These are phyloP conservation scores for Globisporangium polare DNA, from an alignment of 352 stramenopile genomes.

Conservation along the genomic window DNA sequence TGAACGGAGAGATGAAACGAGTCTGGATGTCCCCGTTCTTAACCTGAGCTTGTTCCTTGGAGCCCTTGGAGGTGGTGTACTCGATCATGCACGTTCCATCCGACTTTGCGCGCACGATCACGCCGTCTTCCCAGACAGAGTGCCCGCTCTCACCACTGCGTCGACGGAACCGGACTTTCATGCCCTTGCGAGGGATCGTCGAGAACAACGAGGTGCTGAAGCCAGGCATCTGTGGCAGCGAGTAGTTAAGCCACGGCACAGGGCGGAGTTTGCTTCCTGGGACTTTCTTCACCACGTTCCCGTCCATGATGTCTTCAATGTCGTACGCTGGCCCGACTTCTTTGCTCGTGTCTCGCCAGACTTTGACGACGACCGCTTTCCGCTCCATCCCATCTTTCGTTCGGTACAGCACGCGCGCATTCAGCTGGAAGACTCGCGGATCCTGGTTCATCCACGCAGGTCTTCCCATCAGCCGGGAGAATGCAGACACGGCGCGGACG, in stretches of 20 bases:
- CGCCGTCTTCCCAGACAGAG: constrained; percentile 34
- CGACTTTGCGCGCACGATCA: constrained; percentile 45
- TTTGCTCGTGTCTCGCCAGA: constrained; percentile 24
- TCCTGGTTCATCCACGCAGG: constrained; percentile 12
- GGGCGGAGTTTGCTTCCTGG: constrained; percentile 34
- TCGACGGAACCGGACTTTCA: constrained; percentile 49
- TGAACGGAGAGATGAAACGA: constrained; percentile 32
- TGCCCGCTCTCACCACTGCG: constrained; percentile 21
- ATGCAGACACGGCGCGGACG: constrained; percentile 26
- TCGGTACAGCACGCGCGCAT: constrained; percentile 52
- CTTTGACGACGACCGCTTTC: constrained; percentile 54
- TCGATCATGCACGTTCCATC: constrained; percentile 46
- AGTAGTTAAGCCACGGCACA: constrained; percentile 50
- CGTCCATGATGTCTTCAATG: constrained; percentile 50
- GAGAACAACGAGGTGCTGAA: constrained; percentile 19
- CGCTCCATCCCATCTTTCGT: constrained; percentile 41
- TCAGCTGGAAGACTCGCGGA: constrained; percentile 32
- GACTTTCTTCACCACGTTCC: constrained; percentile 36
- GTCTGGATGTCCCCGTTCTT: constrained; percentile 50
- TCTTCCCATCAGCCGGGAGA: constrained; percentile 22
- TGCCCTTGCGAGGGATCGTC: constrained; percentile 33
- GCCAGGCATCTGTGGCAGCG: constrained; percentile 29
- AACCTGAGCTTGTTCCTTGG: constrained; percentile 36
- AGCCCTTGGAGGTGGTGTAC: constrained; percentile 26
- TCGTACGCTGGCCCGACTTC: constrained; percentile 11